Base-by-base conservation (phyloP, 148 eudicot species). In the Heliamphora exappendiculata region DNA sequence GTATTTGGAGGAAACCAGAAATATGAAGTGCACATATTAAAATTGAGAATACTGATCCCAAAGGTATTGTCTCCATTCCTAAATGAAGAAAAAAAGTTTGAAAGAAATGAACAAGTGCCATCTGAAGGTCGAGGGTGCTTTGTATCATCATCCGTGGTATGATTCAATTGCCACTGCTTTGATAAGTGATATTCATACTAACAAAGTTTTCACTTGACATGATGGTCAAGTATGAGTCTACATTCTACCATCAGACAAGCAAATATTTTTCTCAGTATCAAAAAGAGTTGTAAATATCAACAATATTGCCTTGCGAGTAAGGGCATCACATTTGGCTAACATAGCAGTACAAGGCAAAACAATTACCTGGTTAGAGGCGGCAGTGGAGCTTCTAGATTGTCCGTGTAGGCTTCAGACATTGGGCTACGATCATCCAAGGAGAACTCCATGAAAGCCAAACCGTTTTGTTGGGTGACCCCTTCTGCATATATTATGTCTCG, bases 381-480 rank as follows among this genome's bases (percentile, higher is more conserved):
- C 2, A 85, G 83, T 60, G 77, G 85, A 79, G 88, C 88, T 70
- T 92, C 97, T 57, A 88, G 82, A 86, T 92, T 90, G 45, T 95
- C 97, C 7, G 86, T 82, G 78, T 89, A 95, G 70, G 87, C 80
- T 69, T 91, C 97, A 1, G 97, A 91, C 96, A 90, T 91, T 44
- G 96, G 97, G 88, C 97, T 91, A 45, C 91, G 94, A 80, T 92
- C 97, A 80, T 92, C 97, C 44, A 92, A 86, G 39, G 96, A 89
- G 85, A 95, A 95, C 78, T 95, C 99, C 70, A 95, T 93, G 81
- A 92, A 92, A 76, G 99, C 94, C 85, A 95, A 83, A 73, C 96
- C 99, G 29, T 91, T 95, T 17, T 96, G 96, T 82, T 88, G 94
- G 62, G 99, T 91, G 77, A 95, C 93, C 47, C 99, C 99, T 88